phyloP scores from a whole-genome alignment of 768 basidiomycete species.

The Candolleomyces efflorescens region DNA sequence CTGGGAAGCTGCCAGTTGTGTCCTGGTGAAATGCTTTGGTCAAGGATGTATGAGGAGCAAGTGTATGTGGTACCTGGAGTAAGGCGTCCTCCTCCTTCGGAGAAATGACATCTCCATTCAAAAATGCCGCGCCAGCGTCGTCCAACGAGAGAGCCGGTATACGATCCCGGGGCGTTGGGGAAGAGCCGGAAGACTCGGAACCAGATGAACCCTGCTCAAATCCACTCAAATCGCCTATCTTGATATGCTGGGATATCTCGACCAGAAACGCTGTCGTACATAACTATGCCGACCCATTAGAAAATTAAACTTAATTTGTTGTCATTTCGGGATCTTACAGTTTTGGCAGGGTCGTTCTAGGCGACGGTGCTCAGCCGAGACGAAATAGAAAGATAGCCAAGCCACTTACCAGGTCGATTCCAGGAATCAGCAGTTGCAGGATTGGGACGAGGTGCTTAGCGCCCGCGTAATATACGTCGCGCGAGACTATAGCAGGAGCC shows the following conservation, averaged over 20 bases:
- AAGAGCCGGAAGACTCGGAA: slow-evolving; percentile 27
- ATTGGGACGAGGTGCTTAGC: slow-evolving; percentile 80
- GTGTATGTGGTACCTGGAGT: slow-evolving; percentile 39
- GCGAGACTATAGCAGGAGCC: slow-evolving; percentile 76
- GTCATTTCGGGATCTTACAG: slow-evolving; percentile 37
- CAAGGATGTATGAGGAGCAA: not conserved
- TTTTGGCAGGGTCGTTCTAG: slow-evolving; percentile 78
- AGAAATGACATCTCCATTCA: slow-evolving; percentile 39
- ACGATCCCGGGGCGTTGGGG: slow-evolving; percentile 19
- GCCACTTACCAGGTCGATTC: slow-evolving; percentile 72
- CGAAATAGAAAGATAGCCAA: not conserved
- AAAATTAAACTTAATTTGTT: not conserved
- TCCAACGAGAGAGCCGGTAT: slow-evolving; percentile 35
- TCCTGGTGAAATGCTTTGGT: slow-evolving; percentile 29
- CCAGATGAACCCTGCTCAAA: slow-evolving; percentile 18
- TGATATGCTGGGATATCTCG: slow-evolving; percentile 71
- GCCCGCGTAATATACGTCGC: slow-evolving; percentile 74
- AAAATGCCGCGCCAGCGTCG: slow-evolving; percentile 33
- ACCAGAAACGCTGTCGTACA: slow-evolving; percentile 74
- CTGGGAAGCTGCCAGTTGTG: slow-evolving; percentile 69
- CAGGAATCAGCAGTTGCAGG: slow-evolving; percentile 77
- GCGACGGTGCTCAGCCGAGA: slow-evolving; percentile 3
- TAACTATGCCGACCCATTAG: slow-evolving; percentile 35
- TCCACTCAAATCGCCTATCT: slow-evolving; percentile 59
- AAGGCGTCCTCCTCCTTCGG: slow-evolving; percentile 68